These are phyloP conservation scores for Paragyromitra xinjiangensis DNA, from an alignment of 495 filamentous ascomycete species.

Conservation along the genomic window DNA sequence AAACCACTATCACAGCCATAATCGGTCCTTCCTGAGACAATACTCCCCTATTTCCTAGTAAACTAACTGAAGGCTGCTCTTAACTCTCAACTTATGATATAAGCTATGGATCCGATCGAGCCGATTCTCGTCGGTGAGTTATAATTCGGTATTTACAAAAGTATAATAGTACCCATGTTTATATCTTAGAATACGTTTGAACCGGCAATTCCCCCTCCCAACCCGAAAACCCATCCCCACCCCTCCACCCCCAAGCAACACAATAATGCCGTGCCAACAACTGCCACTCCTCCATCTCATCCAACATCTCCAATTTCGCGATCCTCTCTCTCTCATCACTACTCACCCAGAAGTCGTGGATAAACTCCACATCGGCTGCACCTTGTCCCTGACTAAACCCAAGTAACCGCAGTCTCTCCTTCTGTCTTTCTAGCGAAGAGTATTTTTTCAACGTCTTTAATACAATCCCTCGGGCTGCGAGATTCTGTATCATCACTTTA, in stretches of 20 bases:
- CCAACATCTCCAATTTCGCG: conserved; percentile 80
- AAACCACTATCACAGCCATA: not conserved
- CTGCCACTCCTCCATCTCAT: conserved; percentile 96
- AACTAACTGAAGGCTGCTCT: not conserved
- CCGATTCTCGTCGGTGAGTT: not conserved
- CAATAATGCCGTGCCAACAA: conserved; percentile 90
- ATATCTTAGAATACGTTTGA: conserved; percentile 9
- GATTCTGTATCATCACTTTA: conserved; percentile 86
- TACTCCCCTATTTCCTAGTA: not conserved
- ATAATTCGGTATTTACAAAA: conserved; percentile 7
- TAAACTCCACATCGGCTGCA: conserved; percentile 73
- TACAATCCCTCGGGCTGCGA: conserved; percentile 81
- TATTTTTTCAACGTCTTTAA: conserved; percentile 83
- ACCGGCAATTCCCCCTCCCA: conserved; percentile 55
- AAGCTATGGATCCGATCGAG: not conserved
- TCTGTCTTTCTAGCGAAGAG: conserved; percentile 71
- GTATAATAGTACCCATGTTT: not conserved
- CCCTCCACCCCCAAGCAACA: conserved; percentile 83
- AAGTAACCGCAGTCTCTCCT: conserved; percentile 67
- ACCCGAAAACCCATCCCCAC: conserved; percentile 54
- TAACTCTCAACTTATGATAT: not conserved
- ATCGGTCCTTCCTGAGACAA: not conserved
- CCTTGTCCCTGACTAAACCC: conserved; percentile 68
- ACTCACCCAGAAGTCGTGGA: conserved; percentile 79
- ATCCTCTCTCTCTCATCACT: conserved; percentile 82